Conservation (phyloP, 75 land plant species). For the Ceratopteris richardii region DNA sequence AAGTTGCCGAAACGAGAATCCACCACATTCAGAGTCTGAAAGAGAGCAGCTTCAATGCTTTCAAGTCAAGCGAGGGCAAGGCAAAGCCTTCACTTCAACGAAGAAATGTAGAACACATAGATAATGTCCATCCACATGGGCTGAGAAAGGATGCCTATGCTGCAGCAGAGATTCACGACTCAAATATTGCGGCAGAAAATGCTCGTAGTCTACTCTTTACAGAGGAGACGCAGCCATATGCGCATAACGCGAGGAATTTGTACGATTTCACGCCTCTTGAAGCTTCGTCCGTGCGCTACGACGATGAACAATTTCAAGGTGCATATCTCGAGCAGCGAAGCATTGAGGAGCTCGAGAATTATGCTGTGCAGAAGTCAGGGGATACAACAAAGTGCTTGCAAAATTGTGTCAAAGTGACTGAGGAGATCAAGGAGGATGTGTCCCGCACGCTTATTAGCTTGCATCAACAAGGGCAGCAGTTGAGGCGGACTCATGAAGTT, state of each 20-base stretch:
- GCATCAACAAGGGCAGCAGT: conserved; percentile 66
- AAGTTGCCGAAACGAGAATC: not conserved
- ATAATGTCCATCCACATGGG: not conserved
- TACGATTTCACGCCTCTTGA: no score
- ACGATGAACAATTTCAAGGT: conserved; percentile 16
- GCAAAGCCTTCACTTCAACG: no score
- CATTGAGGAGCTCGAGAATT: conserved; percentile 44
- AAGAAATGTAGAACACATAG: not conserved
- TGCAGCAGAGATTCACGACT: not conserved
- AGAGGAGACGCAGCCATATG: not conserved
- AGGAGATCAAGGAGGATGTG: conserved; percentile 50
- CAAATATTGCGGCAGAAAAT: not conserved
- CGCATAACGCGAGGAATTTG: not conserved
- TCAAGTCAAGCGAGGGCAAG: not conserved
- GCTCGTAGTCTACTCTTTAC: not conserved
- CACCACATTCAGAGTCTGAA: conserved; percentile 5
- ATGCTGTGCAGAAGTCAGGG: conserved; percentile 45
- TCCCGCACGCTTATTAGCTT: conserved; percentile 33
- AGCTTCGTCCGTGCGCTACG: conserved; percentile 5
- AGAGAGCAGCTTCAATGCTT: not conserved
- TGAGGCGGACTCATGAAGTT: conserved; percentile 39
- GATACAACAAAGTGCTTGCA: conserved; percentile 39
- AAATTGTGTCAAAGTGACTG: conserved; percentile 46
- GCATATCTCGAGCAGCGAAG: conserved; percentile 38
- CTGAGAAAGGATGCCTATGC: not conserved